A percentile compares a stretch with the other conserved stretches of the same genome.
Evolutionary conservation across 75 land plant species (phyloP).

Genomic region (Sequoia sempervirens): DNA sequence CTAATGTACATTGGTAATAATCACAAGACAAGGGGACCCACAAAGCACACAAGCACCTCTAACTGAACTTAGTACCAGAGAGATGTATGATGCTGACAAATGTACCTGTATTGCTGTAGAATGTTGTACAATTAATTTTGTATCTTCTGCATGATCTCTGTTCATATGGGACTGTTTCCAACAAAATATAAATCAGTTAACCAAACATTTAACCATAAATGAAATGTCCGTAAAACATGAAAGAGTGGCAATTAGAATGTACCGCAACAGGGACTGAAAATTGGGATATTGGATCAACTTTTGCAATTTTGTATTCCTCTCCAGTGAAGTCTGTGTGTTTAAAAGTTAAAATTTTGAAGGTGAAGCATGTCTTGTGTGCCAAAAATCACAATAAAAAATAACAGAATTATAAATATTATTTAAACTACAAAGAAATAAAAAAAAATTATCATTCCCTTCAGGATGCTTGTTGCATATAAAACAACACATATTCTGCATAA

Average conservation of each 20-base stretch:
- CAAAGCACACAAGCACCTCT: constrained; percentile 21
- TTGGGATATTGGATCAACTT: constrained; percentile 90
- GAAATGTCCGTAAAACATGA: not conserved
- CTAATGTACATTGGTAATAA: not conserved
- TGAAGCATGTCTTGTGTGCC: not conserved
- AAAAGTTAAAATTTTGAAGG: constrained; percentile 10
- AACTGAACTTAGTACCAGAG: not conserved
- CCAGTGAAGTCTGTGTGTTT: constrained; percentile 44
- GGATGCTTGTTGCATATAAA: not conserved
- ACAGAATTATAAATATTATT: not conserved
- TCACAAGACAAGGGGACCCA: not conserved
- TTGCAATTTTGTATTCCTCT: constrained; percentile 64
- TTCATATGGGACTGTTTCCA: constrained; percentile 87
- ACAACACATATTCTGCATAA: not conserved
- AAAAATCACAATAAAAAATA: not conserved
- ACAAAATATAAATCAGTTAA: not conserved
- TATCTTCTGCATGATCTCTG: constrained; percentile 88
- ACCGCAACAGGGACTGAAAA: constrained; percentile 84
- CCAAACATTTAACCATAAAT: not conserved
- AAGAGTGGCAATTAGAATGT: constrained; percentile 11
- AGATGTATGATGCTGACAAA: not conserved
- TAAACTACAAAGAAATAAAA: not conserved
- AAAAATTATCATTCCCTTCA: not conserved
- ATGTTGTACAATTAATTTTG: constrained; percentile 71
- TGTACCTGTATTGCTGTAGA: constrained; percentile 34